phyloP scores from a whole-genome alignment of 2,329 filamentous ascomycete genomes.

The Fusarium musae region DNA sequence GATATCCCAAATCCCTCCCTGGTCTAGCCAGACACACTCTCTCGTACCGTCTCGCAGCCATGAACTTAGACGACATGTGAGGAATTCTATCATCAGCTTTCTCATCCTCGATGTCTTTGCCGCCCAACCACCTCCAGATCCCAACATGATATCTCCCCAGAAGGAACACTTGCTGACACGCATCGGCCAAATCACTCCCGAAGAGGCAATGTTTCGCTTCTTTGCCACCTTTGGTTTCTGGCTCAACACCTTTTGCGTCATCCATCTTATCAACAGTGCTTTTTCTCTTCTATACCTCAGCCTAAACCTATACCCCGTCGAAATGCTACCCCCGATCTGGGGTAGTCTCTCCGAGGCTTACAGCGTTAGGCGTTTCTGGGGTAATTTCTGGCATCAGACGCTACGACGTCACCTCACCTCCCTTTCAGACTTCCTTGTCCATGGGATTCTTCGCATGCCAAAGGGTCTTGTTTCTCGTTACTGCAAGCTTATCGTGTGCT shows the following conservation, averaged over 20 bases:
- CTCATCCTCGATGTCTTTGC: conserved; percentile 31
- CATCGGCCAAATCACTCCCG: not conserved
- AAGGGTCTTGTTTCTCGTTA: conserved; percentile 21
- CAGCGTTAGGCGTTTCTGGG: conserved; percentile 34
- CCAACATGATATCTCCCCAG: conserved; percentile 16
- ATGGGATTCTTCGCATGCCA: conserved; percentile 11
- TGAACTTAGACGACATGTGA: conserved; percentile 18
- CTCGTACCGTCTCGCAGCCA: conserved; percentile 8
- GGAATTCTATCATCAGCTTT: conserved; percentile 11
- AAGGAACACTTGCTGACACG: conserved; percentile 21
- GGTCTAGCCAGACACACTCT: not conserved
- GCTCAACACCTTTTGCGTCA: conserved; percentile 36
- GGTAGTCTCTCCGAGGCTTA: conserved; percentile 22
- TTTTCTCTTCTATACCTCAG: conserved; percentile 12
- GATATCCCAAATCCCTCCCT: conserved; percentile 13
- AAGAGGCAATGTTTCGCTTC: conserved; percentile 25
- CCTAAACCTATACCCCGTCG: conserved; percentile 16
- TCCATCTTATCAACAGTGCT: conserved; percentile 31
- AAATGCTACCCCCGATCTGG: conserved; percentile 34
- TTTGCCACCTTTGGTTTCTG: conserved; percentile 29
- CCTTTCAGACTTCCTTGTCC: conserved; percentile 19
- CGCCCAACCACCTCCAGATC: conserved; percentile 13
- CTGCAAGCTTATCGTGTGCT: conserved; percentile 27
- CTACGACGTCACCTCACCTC: conserved; percentile 31
- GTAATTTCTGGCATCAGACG: conserved; percentile 35